Base-by-base conservation (phyloP, 75 land plant species). In the Pinus tabuliformis region DNA sequence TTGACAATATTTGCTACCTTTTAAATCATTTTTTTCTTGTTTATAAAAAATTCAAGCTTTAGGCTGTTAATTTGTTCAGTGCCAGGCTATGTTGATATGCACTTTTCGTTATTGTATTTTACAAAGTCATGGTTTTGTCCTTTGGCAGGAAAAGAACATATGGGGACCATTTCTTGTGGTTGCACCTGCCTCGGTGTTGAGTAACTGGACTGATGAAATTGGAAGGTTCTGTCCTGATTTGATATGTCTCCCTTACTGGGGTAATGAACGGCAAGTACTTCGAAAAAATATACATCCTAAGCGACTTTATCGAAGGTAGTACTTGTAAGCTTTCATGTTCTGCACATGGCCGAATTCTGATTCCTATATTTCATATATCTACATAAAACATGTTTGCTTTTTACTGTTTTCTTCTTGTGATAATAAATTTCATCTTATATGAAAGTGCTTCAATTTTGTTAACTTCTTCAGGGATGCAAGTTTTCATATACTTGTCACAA, bases 151-250 rank as follows among this genome's bases (percentile, higher is more conserved):
- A 59, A 97, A 97, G 80, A 92, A 95, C 74, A 97, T 97, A 81
- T 97, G 99, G 99, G 99, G 99, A 4, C 99, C 99, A 30, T 96
- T 96, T 82, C 78, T 96, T 59, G 93, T 96, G 59, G 99, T 96
- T 79, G 99, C 99, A 30, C 99, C 99, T 61, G 89, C 99, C 37
- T 93, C 99, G 68, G 99, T 96, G 26, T 76, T 96, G 80, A 96
- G 90, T 65, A 97, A 97, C 65, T 97, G 99, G 99, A 93, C 92
- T 66, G 99, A 97, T 86, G 99, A 97, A 89, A 84, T 95, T 22
- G 83, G 76, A 58, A 88, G 95, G 21, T 97, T 97, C 79, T 97
- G 99, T 82, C 99, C 99, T 52, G 93, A 94, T 26, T 75, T 97
- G 80, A 92, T 87, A 74, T 86, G 88, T 57, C 87, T 97, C 62